Evolutionary conservation across 805 yeast genomes (phyloP).

Genomic region (Wickerhamomyces alni): DNA sequence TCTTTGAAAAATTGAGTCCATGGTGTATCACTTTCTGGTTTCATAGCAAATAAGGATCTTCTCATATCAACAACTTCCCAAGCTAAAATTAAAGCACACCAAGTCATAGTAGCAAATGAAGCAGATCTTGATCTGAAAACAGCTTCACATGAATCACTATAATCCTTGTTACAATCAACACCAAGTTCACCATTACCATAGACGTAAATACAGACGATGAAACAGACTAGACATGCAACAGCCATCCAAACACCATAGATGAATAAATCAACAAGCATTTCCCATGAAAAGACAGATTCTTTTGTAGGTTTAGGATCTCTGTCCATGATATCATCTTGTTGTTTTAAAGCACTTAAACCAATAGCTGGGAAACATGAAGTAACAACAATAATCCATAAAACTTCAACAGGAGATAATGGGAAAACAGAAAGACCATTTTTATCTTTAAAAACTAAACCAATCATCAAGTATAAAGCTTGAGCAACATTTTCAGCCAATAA

Average conservation of each 20-base stretch:
- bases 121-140: slow-evolving; percentile 76
- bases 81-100: slow-evolving; percentile 77
- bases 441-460: slow-evolving; percentile 71
- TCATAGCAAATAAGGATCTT: slow-evolving; percentile 65
- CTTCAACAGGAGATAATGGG: slow-evolving; percentile 77
- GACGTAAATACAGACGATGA: slow-evolving; percentile 62
- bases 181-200: slow-evolving; percentile 65
- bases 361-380: slow-evolving; percentile 81
- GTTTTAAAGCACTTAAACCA: slow-evolving; percentile 66
- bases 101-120: slow-evolving; percentile 76
- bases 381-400: slow-evolving; percentile 71
- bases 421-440: slow-evolving; percentile 63
- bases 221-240: slow-evolving; percentile 57
- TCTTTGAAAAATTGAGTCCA: slow-evolving; percentile 56
- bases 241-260: slow-evolving; percentile 76
- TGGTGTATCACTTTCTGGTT: slow-evolving; percentile 57
- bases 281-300: slow-evolving; percentile 56
- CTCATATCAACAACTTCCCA: slow-evolving; percentile 79
- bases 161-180: slow-evolving; percentile 48
- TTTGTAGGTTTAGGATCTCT: slow-evolving; percentile 55
- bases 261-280: slow-evolving; percentile 61
- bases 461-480: slow-evolving; percentile 59
- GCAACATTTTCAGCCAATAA: slow-evolving; percentile 68
- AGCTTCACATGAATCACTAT: slow-evolving; percentile 41
- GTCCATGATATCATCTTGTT: slow-evolving; percentile 57